A percentile compares a stretch with the other conserved stretches of the same genome.
These are phyloP conservation scores for Ophiostoma himal-ulmi DNA, from an alignment of 2,329 filamentous ascomycete species.

Conservation along the genomic window DNA sequence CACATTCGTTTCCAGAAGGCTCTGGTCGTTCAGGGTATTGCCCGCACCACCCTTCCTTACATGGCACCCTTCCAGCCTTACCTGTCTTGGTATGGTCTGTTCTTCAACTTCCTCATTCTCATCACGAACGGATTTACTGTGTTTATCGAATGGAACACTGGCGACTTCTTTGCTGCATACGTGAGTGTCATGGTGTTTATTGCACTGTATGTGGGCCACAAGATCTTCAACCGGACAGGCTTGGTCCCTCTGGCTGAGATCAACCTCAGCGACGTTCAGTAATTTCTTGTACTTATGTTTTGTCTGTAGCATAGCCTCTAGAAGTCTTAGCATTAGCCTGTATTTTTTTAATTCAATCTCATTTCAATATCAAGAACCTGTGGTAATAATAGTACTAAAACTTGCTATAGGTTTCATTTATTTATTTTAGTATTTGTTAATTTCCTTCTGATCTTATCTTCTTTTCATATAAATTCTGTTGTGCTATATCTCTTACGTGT, in stretches of 20 bases:
- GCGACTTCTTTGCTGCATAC: constrained; percentile 60
- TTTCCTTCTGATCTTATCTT: too few species aligned
- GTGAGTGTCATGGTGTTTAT: constrained; percentile 59
- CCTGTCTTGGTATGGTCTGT: constrained; percentile 59
- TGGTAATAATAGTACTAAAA: too few species aligned
- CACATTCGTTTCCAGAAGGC: constrained; percentile 38
- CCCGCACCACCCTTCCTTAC: constrained; percentile 35
- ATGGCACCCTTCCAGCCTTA: constrained; percentile 37
- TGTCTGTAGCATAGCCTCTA: neutral
- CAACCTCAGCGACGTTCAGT: constrained; percentile 33
- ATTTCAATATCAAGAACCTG: too few species aligned
- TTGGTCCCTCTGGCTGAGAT: constrained; percentile 13
- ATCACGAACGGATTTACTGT: constrained; percentile 64
- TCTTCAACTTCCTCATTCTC: constrained; percentile 59
- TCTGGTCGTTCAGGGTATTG: constrained; percentile 36
- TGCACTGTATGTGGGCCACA: constrained; percentile 56
- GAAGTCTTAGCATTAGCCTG: neutral
- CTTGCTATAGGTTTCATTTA: too few species aligned
- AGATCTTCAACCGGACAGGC: constrained; percentile 36
- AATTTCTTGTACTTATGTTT: neutral
- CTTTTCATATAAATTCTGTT: too few species aligned
- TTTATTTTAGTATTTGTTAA: too few species aligned
- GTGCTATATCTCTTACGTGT: too few species aligned
- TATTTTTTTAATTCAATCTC: neutral
- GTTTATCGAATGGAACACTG: constrained; percentile 57